Conservation (phyloP, 2,329 filamentous ascomycete genomes). For the Xylariaceae sp. region DNA sequence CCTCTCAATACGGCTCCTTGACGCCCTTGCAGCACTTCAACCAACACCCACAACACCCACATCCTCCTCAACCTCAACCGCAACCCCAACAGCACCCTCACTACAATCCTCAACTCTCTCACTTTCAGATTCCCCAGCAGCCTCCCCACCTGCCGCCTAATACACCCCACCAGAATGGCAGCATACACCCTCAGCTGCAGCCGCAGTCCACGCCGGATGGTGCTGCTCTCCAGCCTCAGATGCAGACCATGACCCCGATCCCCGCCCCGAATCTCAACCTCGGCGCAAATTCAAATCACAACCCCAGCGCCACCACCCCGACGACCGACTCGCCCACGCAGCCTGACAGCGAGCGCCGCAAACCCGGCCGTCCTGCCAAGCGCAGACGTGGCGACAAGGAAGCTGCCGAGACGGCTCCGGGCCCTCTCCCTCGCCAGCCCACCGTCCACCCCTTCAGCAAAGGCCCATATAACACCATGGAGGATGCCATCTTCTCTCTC, state of each 20-base stretch:
- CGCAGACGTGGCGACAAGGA: slow-evolving; percentile 15
- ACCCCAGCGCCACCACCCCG: slow-evolving; percentile 1
- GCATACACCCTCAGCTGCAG: slow-evolving; percentile 10
- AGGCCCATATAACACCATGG: slow-evolving; percentile 27
- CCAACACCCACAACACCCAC: slow-evolving; percentile 7
- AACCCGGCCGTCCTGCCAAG: slow-evolving; percentile 12
- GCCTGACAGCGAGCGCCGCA: slow-evolving; percentile 8
- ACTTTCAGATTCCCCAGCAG: slow-evolving; percentile 2
- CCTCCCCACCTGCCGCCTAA: slow-evolving; percentile 4
- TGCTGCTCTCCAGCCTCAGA: slow-evolving; percentile 7
- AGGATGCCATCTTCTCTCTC: slow-evolving; percentile 30
- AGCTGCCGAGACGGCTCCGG: slow-evolving; percentile 1
- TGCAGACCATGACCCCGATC: slow-evolving; percentile 8
- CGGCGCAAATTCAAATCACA: neutral
- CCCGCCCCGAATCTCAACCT: neutral
- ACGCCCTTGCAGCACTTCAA: slow-evolving; percentile 23
- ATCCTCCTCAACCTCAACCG: neutral
- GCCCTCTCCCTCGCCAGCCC: slow-evolving; percentile 11
- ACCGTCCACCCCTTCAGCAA: slow-evolving; percentile 23
- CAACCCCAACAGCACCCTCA: slow-evolving; percentile 4
- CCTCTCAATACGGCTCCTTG: slow-evolving; percentile 22
- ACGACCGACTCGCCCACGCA: neutral
- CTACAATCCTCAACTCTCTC: slow-evolving; percentile 7
- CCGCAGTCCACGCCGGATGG: slow-evolving; percentile 6
- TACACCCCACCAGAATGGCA: slow-evolving; percentile 3